These are phyloP conservation scores for Lasiosphaeris hirsuta DNA, from an alignment of 495 filamentous ascomycete genomes.

Conservation along the genomic window DNA sequence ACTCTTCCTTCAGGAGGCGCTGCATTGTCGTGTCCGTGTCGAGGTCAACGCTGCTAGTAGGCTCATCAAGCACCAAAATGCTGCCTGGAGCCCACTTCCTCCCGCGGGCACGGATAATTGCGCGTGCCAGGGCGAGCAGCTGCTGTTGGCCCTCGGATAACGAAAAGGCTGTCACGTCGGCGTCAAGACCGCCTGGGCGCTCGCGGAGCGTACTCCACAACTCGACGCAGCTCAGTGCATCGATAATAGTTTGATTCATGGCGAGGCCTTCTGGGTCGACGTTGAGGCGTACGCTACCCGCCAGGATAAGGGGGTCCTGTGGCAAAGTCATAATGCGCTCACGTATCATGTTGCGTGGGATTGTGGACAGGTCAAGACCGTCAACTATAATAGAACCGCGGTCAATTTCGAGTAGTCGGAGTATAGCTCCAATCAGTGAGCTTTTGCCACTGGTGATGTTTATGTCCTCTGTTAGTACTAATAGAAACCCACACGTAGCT, in stretches of 20 bases:
- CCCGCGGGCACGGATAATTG: conserved; percentile 52
- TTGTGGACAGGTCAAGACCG: too few species aligned
- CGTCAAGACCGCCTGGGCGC: conserved; percentile 46
- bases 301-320: conserved; percentile 55
- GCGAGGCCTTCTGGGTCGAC: conserved; percentile 29
- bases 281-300: conserved; percentile 35
- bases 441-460: conserved; percentile 79
- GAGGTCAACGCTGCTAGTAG: conserved; percentile 36
- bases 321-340: conserved; percentile 26
- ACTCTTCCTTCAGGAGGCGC: conserved; percentile 36
- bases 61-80: conserved; percentile 31
- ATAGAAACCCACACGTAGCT: too few species aligned
- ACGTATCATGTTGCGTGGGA: conserved; percentile 32
- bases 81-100: too few species aligned
- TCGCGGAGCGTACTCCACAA: conserved; percentile 44
- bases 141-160: conserved; percentile 60
- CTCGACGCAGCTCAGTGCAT: conserved; percentile 44
- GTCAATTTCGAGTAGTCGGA: conserved; percentile 90
- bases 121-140: conserved; percentile 59
- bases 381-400: too few species aligned
- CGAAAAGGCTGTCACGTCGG: conserved; percentile 43
- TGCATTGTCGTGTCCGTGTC: conserved; percentile 44
- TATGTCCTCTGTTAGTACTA: too few species aligned
- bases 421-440: conserved; percentile 79
- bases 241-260: conserved; percentile 38